A percentile compares a stretch with the other conserved stretches of the same genome.
phyloP scores from a whole-genome alignment of 108 stramenopile species.

The Aurantiochytrium sp. region DNA sequence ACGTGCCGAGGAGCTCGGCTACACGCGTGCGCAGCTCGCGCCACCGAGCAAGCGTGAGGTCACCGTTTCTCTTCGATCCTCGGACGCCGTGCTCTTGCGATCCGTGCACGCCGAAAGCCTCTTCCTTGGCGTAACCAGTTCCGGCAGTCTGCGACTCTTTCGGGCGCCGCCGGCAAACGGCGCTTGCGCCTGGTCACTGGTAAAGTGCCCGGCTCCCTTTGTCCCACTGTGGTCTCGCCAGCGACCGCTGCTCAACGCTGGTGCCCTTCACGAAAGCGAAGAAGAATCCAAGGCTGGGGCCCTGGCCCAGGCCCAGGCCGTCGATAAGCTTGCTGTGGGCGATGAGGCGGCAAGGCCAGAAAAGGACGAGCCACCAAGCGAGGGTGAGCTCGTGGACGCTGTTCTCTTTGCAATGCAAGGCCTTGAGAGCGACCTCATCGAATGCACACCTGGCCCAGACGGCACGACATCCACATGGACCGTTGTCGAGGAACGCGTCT shows the following conservation, averaged over 20 bases:
- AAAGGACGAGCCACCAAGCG: neutral
- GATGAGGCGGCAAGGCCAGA: no score
- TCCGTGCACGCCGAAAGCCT: neutral
- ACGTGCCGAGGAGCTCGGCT: neutral
- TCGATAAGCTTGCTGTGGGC: no score
- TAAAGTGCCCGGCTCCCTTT: neutral
- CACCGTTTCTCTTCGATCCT: neutral
- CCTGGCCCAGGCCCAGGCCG: neutral
- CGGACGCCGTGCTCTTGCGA: neutral
- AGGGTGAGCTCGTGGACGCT: neutral
- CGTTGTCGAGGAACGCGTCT: neutral
- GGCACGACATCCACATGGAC: neutral
- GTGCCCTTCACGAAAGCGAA: neutral
- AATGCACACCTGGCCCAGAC: neutral
- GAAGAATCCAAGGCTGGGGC: neutral
- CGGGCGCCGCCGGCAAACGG: neutral
- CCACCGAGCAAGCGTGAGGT: neutral
- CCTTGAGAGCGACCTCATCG: neutral
- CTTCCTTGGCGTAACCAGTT: neutral
- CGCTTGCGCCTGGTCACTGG: neutral
- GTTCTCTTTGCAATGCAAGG: neutral
- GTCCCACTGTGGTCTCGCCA: constrained; percentile 8
- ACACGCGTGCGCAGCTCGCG: neutral
- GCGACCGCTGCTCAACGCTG: constrained; percentile 1
- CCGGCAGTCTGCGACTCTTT: neutral